A percentile compares a stretch with the other conserved stretches of the same genome.
phyloP scores from a whole-genome alignment of 345 rosid species.

The Citrus sinensis region DNA sequence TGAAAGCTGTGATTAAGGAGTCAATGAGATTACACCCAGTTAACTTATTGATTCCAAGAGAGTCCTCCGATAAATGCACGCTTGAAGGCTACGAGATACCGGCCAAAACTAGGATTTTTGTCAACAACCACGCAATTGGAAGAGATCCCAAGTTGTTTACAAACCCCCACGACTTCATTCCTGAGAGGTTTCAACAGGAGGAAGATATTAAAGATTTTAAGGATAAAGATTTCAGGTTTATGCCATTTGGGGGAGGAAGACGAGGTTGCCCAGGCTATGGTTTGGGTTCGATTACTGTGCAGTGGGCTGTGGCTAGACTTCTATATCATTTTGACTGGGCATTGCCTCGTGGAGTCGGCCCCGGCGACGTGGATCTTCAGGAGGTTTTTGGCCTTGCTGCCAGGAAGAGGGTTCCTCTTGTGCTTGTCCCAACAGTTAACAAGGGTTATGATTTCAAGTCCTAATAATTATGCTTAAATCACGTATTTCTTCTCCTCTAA shows the following conservation, averaged over 20 bases:
- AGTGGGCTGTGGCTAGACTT: conserved; percentile 26
- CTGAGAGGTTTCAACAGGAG: conserved; percentile 31
- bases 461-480: not conserved
- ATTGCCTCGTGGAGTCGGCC: conserved; percentile 21
- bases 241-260: conserved; percentile 41
- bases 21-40: conserved; percentile 36
- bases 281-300: conserved; percentile 21
- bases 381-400: conserved; percentile 39
- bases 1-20: conserved; percentile 38
- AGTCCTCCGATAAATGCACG: conserved; percentile 29
- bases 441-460: not conserved
- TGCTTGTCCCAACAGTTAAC: conserved; percentile 23
- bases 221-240: conserved; percentile 36
- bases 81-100: conserved; percentile 32
- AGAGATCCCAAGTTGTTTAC: no score
- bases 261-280: conserved; percentile 36
- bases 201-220: conserved; percentile 12
- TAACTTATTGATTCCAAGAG: conserved; percentile 31
- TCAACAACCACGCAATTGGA: conserved; percentile 14
- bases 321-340: conserved; percentile 35
- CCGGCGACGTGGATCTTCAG: conserved; percentile 18
- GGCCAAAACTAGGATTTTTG: conserved; percentile 27
- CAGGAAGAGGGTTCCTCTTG: conserved; percentile 32
- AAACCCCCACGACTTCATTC: conserved; percentile 24
- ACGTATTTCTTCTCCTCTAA: no score